Percentiles rank a stretch among this genome's conserved stretches.
These are phyloP conservation scores for Aegilops longissima DNA, from an alignment of 176 grass and related monocot genomes.

Conservation along the genomic window DNA sequence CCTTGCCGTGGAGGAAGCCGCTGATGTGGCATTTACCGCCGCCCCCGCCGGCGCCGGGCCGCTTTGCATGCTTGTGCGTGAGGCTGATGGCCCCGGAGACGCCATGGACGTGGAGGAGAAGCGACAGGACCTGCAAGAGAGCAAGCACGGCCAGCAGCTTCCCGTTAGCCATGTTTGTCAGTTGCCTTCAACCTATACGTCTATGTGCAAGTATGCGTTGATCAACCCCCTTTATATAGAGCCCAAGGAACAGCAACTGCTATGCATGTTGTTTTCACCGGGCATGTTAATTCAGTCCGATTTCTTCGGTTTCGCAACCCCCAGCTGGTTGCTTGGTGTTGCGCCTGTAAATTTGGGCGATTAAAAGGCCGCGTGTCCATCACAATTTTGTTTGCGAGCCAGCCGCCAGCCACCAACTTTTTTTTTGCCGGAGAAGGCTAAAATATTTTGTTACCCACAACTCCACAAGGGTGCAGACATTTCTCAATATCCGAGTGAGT, in stretches of 20 bases:
- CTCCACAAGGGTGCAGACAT: background rate
- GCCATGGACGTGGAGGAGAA: background rate
- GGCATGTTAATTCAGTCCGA: background rate
- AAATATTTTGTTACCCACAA: background rate
- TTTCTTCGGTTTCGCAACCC: background rate
- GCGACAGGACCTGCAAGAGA: slow-evolving; percentile 26
- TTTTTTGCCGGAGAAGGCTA: background rate
- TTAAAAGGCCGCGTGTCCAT: background rate
- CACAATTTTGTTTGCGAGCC: background rate
- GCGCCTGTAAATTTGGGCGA: background rate
- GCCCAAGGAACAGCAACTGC: background rate
- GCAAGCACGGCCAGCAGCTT: slow-evolving; percentile 17
- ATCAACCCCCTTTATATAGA: background rate
- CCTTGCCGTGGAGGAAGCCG: background rate
- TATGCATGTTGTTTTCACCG: background rate
- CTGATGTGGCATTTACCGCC: background rate
- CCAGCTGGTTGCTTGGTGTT: background rate
- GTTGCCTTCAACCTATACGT: background rate
- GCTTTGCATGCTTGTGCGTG: background rate
- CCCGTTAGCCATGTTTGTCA: background rate
- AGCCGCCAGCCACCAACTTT: background rate
- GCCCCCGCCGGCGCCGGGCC: too few species aligned
- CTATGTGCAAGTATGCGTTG: background rate
- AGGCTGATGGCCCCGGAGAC: background rate
- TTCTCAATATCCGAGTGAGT: background rate